These are phyloP conservation scores for Tetrahymena borealis DNA, from an alignment of 73 alveolate species.

Conservation along the genomic window DNA sequence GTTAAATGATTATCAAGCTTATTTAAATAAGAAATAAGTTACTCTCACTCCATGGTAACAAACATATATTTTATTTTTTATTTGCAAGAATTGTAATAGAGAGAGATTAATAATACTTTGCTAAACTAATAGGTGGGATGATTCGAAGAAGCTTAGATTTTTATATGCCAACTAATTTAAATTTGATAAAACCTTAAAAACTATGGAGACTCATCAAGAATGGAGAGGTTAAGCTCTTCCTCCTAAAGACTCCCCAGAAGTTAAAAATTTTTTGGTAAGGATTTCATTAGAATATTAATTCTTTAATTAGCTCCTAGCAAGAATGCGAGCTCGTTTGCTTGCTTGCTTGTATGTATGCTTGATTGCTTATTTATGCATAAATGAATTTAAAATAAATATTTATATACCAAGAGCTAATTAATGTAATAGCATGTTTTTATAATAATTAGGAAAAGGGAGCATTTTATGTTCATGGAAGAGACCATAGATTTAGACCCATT, in stretches of 20 bases:
- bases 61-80: not conserved
- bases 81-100: no score
- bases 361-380: no score
- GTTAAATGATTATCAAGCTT: not conserved
- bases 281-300: no score
- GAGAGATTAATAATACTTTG: not conserved
- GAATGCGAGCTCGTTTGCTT: no score
- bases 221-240: not conserved
- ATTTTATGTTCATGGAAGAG: conserved; percentile 52
- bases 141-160: not conserved
- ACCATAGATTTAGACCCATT: conserved; percentile 47
- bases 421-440: not conserved
- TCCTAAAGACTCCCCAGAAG: not conserved
- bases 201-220: not conserved
- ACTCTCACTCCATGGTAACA: not conserved
- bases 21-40: not conserved
- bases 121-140: not conserved
- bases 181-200: not conserved
- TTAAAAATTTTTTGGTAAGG: not conserved
- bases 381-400: not conserved
- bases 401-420: not conserved
- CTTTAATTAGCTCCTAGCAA: no score
- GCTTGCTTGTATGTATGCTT: no score
- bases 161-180: not conserved
- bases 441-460: conserved; percentile 30